phyloP scores from a whole-genome alignment of 495 filamentous ascomycete genomes.

The Aspergillus biplanus region DNA sequence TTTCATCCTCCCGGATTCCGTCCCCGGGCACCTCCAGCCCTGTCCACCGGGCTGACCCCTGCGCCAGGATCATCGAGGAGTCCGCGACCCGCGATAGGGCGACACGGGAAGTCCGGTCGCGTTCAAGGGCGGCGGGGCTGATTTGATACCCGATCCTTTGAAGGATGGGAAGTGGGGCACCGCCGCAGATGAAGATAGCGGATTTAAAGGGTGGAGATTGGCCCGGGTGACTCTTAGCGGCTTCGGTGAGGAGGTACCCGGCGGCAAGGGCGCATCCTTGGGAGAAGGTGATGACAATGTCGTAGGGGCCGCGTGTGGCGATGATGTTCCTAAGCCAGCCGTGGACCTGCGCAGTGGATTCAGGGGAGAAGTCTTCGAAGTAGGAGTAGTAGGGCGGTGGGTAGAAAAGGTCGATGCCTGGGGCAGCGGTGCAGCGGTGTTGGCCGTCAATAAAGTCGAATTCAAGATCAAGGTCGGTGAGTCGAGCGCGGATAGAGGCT shows the following conservation, averaged over 20 bases:
- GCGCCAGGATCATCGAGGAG: constrained; percentile 32
- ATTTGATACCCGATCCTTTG: constrained; percentile 55
- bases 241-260: constrained; percentile 45
- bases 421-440: constrained; percentile 44
- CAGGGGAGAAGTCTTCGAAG: constrained; percentile 41
- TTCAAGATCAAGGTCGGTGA: constrained; percentile 38
- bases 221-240: constrained; percentile 19
- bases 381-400: constrained; percentile 53
- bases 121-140: constrained; percentile 41
- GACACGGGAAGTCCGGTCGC: constrained; percentile 35
- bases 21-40: constrained; percentile 33
- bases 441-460: constrained; percentile 64
- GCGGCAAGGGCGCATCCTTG: constrained; percentile 60
- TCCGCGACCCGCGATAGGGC: constrained; percentile 35
- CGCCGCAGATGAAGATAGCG: constrained; percentile 64
- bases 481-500: constrained; percentile 47
- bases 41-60: constrained; percentile 35
- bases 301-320: constrained; percentile 58
- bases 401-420: constrained; percentile 59
- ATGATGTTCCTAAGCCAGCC: constrained; percentile 53
- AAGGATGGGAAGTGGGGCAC: constrained; percentile 50
- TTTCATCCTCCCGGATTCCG: constrained; percentile 54
- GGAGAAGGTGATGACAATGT: constrained; percentile 62
- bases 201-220: constrained; percentile 56
- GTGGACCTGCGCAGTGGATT: constrained; percentile 43